Percentiles rank a stretch among this genome's conserved stretches.
These are phyloP conservation scores for Synchytrium microbalum DNA, from an alignment of 371 early-diverging fungal species.

Conservation along the genomic window DNA sequence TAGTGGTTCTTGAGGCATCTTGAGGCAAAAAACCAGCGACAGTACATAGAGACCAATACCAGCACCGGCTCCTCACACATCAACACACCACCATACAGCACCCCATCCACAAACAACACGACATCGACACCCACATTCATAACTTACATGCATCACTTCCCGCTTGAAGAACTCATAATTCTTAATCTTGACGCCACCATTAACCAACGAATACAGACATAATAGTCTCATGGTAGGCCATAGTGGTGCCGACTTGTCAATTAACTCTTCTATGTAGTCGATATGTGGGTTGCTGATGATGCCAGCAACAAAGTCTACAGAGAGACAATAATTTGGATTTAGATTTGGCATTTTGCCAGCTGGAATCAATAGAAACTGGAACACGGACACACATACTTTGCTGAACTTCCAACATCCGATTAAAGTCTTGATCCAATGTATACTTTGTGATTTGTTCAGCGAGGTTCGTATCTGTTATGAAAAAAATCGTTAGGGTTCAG, in stretches of 20 bases:
- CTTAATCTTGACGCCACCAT: constrained; percentile 73
- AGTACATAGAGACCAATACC: not conserved
- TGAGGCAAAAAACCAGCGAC: not conserved
- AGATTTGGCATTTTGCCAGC: too few relatives aligned
- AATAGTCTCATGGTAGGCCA: constrained; percentile 70
- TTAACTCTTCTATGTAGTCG: constrained; percentile 80
- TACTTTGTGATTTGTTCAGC: constrained; percentile 73
- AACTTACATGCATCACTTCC: constrained; percentile 66
- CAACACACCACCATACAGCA: not conserved
- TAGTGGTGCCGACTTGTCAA: constrained; percentile 62
- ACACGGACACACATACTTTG: constrained; percentile 62
- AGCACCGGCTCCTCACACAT: not conserved
- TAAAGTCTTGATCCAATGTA: constrained; percentile 74
- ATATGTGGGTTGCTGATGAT: constrained; percentile 45
- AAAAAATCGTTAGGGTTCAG: not conserved
- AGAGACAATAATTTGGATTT: not conserved
- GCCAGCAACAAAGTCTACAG: constrained; percentile 70
- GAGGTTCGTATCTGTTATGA: constrained; percentile 61
- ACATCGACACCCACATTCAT: not conserved
- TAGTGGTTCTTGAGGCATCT: not conserved
- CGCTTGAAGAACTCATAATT: constrained; percentile 68
- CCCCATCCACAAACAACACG: not conserved
- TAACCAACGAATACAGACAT: constrained; percentile 72
- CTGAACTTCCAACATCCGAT: constrained; percentile 72
- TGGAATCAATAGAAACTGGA: constrained; percentile 7